Base-by-base conservation (phyloP, 305 asterid species). In the Solanum hybrid region DNA sequence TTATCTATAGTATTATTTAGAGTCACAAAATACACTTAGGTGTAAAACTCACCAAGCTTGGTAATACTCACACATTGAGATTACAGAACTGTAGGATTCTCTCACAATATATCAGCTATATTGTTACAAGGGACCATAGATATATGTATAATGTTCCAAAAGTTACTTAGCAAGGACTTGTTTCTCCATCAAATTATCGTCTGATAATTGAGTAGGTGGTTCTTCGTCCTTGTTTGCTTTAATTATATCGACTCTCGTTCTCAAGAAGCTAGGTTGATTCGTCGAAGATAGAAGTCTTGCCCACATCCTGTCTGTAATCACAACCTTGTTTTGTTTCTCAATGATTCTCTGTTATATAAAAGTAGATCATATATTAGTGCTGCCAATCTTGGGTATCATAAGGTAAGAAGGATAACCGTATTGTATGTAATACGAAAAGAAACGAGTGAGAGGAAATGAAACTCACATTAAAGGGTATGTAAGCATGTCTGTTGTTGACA, bases 231-330 rank as follows among this genome's bases (percentile, higher is more conserved):
- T 75, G 88, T 87, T 81, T 22, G 87, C 92, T 76, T 89, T 92
- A 7, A 37, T 57, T 36, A 81, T 77, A 11, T 93, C 94, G 18
- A 11, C 77, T 88, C 91, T 91, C 6, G 90, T 73, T 42, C 91
- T 77, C 95, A 94, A 90, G 92, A 96, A 96, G 90, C 98, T 95
- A 8, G 98, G 98, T 89, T 96, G 98, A 86, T 95, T 95, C 36
- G 98, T 96, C 11, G 98, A 96, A 16, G 98, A 95, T 28, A 96
- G 92, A 80, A 96, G 94, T 89, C 98, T 92, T 0, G 98, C 98
- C 98, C 98, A 96, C 98, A 96, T 96, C 89, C 98, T 92, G 89
- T 96, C 98, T 10, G 98, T 96, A 90, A 96, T 95, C 92, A 96
- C 96, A 57, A 96, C 98, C 92, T 92, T 92, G 93, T 95, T 92